Percentiles rank a stretch among this genome's conserved stretches.
These are phyloP conservation scores for Lasiosphaeris hirsuta DNA, from an alignment of 495 filamentous ascomycete species.

Conservation along the genomic window DNA sequence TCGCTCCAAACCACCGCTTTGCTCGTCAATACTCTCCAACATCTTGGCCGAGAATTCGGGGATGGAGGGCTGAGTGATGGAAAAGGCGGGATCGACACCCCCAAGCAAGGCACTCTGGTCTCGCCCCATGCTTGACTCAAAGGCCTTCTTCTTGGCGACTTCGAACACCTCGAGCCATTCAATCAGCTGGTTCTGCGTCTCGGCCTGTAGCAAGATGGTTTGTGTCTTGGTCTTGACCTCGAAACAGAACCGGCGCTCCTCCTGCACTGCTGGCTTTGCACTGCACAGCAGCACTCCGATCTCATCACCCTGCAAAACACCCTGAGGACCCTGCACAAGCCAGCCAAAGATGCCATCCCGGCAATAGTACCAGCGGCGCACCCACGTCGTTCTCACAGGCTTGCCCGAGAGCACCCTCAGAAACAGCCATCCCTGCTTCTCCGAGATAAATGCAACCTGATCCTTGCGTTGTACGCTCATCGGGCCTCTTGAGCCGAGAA, in stretches of 20 bases:
- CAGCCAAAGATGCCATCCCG: conserved; percentile 95
- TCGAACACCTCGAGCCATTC: conserved; percentile 94
- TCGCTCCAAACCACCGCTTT: conserved; percentile 51
- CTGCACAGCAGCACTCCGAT: conserved; percentile 94
- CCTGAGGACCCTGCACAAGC: conserved; percentile 81
- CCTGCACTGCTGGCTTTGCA: conserved; percentile 82
- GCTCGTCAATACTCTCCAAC: conserved; percentile 62
- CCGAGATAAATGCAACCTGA: conserved; percentile 45
- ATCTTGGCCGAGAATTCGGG: conserved; percentile 82
- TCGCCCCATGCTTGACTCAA: conserved; percentile 70
- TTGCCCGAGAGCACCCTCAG: conserved; percentile 80
- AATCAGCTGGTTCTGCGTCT: conserved; percentile 82
- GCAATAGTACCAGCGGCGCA: conserved; percentile 90
- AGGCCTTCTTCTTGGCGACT: conserved; percentile 83
- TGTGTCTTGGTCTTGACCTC: conserved; percentile 98
- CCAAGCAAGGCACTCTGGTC: conserved; percentile 54
- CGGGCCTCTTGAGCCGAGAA: conserved; percentile 68
- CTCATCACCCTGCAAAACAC: conserved; percentile 91
- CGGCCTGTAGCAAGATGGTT: conserved; percentile 84
- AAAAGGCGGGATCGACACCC: conserved; percentile 79
- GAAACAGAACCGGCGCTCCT: conserved; percentile 94
- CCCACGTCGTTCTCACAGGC: conserved; percentile 81
- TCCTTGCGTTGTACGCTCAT: conserved; percentile 48
- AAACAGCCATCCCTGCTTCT: conserved; percentile 96
- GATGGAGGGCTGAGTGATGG: conserved; percentile 82